These are phyloP conservation scores for Plectosphaerella plurivora DNA, from an alignment of 2,329 filamentous ascomycete genomes.

Conservation along the genomic window DNA sequence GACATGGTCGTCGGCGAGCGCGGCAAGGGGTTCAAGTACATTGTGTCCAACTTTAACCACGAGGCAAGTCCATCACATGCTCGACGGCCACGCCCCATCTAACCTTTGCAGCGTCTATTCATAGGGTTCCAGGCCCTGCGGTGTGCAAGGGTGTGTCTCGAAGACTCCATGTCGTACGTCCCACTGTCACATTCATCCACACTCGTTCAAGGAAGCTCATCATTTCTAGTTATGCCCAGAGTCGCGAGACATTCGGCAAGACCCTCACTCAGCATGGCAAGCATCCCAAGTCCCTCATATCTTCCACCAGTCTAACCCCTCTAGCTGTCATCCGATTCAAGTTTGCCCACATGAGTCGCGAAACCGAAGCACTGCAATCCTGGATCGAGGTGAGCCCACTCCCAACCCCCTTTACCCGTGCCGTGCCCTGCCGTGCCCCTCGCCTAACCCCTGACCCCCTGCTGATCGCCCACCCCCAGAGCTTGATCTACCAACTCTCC, in stretches of 20 bases:
- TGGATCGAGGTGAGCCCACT: constrained; percentile 9
- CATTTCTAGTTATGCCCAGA: constrained; percentile 7
- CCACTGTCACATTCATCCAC: background rate
- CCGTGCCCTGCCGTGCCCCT: too few relatives aligned
- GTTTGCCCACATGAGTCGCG: constrained; percentile 12
- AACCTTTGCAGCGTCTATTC: constrained; percentile 33
- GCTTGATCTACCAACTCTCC: constrained; percentile 39
- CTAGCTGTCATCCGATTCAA: constrained; percentile 12
- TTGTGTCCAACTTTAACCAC: constrained; percentile 39
- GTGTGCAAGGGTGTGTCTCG: constrained; percentile 47
- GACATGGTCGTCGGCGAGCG: constrained; percentile 46
- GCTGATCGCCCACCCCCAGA: constrained; percentile 1
- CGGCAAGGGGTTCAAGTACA: constrained; percentile 40
- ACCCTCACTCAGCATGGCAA: constrained; percentile 9
- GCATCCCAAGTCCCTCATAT: background rate
- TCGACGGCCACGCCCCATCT: background rate
- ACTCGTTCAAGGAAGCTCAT: background rate
- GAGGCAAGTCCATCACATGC: constrained; percentile 25
- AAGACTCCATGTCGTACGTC: constrained; percentile 40
- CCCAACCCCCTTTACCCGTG: too few relatives aligned
- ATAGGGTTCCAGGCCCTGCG: constrained; percentile 49
- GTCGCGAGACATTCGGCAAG: constrained; percentile 13
- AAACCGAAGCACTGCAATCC: constrained; percentile 11
- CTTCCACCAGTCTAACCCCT: too few relatives aligned
- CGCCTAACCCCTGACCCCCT: too few relatives aligned